These are phyloP conservation scores for Globisporangium nagaii DNA, from an alignment of 352 stramenopile genomes.

Conservation along the genomic window DNA sequence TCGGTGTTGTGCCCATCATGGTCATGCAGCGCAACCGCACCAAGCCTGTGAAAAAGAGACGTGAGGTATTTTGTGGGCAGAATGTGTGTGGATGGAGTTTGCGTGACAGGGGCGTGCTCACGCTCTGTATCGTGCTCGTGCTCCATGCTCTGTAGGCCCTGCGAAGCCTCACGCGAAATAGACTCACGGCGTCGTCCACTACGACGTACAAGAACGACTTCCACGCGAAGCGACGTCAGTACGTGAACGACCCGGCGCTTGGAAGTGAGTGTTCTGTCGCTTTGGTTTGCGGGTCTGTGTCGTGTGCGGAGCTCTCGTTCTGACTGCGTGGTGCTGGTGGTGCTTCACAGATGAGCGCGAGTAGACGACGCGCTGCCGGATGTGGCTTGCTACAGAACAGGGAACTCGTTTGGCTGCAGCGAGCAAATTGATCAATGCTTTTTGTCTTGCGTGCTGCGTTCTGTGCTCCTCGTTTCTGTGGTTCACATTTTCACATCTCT, in stretches of 20 bases:
- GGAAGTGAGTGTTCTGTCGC: conserved; percentile 12
- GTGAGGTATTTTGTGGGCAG: conserved; percentile 49
- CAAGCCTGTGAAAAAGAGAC: conserved; percentile 66
- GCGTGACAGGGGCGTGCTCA: too few species aligned
- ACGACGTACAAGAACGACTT: conserved; percentile 43
- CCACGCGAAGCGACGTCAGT: conserved; percentile 38
- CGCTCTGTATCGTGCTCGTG: too few species aligned
- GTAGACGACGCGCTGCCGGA: too few species aligned
- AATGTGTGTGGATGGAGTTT: too few species aligned
- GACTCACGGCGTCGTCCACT: conserved; percentile 44
- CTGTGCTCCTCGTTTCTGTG: too few species aligned
- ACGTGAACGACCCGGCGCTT: conserved; percentile 36
- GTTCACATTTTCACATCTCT: too few species aligned
- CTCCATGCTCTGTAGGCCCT: conserved; percentile 29
- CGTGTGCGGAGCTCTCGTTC: too few species aligned
- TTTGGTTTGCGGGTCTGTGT: not conserved
- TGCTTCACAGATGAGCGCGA: not conserved
- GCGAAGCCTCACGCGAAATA: conserved; percentile 74
- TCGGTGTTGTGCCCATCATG: conserved; percentile 57
- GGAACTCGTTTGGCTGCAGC: too few species aligned
- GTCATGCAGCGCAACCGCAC: conserved; percentile 71
- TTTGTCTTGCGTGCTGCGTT: too few species aligned
- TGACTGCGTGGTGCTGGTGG: conserved; percentile 5
- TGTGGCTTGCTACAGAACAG: too few species aligned
- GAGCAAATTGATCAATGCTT: not conserved